Evolutionary conservation across 2,329 filamentous ascomycete species (phyloP).

Genomic region (Aspergillus luchuensis): DNA sequence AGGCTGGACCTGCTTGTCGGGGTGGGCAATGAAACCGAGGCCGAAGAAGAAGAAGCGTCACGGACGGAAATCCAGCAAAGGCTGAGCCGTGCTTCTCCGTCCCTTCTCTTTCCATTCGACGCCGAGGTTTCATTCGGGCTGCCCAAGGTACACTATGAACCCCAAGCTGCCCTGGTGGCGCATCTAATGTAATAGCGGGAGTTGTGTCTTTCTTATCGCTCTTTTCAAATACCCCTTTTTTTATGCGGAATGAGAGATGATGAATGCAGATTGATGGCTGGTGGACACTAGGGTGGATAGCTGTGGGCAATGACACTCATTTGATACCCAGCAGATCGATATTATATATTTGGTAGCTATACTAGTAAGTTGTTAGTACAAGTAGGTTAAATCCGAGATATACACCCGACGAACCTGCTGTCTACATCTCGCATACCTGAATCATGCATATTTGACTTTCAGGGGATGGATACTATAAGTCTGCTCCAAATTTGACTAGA

Average conservation of each 20-base stretch:
- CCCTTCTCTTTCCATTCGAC: background rate
- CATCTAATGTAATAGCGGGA: background rate
- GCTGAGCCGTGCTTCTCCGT: slow-evolving; percentile 6
- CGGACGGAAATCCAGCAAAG: background rate
- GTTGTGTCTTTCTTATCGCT: background rate
- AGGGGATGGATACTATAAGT: too few species aligned
- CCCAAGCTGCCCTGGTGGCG: slow-evolving; percentile 19
- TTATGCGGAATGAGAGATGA: background rate
- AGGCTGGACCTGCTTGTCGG: slow-evolving; percentile 62
- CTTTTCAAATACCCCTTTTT: background rate
- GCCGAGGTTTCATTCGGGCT: slow-evolving; percentile 3
- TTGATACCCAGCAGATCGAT: too few species aligned
- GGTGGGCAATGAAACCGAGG: slow-evolving; percentile 59
- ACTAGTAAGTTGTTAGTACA: too few species aligned
- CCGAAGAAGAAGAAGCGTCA: slow-evolving; percentile 17
- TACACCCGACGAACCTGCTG: too few species aligned
- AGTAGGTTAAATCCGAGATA: too few species aligned
- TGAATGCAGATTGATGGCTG: background rate
- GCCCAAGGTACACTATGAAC: slow-evolving; percentile 14
- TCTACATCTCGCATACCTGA: too few species aligned
- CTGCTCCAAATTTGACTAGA: too few species aligned
- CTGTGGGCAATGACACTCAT: too few species aligned
- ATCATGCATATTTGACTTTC: too few species aligned
- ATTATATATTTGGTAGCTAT: too few species aligned
- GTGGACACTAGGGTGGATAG: too few species aligned